Percentiles rank a stretch among this genome's conserved stretches.
Evolutionary conservation across 257 asterid species (phyloP).

Genomic region (Solanum virginianum): DNA sequence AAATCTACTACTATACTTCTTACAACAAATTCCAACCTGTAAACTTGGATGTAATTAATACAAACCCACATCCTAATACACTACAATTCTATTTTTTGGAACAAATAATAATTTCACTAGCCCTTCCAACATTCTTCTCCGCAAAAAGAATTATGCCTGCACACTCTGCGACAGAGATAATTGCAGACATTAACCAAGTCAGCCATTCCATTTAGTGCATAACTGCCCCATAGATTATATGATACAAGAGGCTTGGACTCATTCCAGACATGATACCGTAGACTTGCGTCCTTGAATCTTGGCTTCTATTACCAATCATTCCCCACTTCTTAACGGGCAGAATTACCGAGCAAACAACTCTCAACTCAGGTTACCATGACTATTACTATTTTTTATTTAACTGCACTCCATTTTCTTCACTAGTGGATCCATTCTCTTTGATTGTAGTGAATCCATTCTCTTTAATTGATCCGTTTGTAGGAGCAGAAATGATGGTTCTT

Average conservation of each 20-base stretch:
- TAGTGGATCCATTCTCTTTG: slow-evolving; percentile 42
- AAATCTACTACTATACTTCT: background rate
- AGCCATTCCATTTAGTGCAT: background rate
- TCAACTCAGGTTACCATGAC: slow-evolving; percentile 2
- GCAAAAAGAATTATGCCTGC: slow-evolving; percentile 11
- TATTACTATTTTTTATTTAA: slow-evolving; percentile 1
- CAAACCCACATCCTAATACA: slow-evolving; percentile 16
- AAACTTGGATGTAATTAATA: slow-evolving; percentile 2
- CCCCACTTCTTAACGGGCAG: background rate
- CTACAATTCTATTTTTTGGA: slow-evolving; percentile 18
- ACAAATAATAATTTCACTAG: slow-evolving; percentile 14
- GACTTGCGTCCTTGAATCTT: background rate
- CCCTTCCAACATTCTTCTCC: slow-evolving; percentile 8
- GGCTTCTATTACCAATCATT: slow-evolving; percentile 2
- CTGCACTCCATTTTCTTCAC: slow-evolving; percentile 36
- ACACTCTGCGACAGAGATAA: slow-evolving; percentile 8
- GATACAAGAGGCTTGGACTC: slow-evolving; percentile 25
- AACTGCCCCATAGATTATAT: slow-evolving; percentile 27
- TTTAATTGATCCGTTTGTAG: slow-evolving; percentile 23
- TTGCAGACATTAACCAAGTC: slow-evolving; percentile 12
- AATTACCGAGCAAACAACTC: background rate
- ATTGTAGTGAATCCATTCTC: slow-evolving; percentile 37
- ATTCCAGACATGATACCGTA: slow-evolving; percentile 3
- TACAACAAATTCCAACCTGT: slow-evolving; percentile 3
- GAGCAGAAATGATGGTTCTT: slow-evolving; percentile 6